Evolutionary conservation across 306 rosid species (phyloP).

Genomic region (Cicer pinnatifidum): DNA sequence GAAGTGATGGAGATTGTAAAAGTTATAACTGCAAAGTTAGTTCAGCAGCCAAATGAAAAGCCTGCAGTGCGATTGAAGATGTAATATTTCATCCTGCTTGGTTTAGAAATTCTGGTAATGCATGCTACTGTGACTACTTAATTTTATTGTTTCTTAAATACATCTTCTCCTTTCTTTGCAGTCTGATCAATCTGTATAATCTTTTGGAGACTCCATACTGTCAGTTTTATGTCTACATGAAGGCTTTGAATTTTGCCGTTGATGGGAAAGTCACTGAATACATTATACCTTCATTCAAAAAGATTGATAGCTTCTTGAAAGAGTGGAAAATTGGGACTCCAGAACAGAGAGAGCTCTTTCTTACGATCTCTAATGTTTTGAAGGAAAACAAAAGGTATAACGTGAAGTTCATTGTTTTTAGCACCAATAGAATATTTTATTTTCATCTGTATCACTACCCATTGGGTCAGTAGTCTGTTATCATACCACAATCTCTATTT

Average conservation of each 20-base stretch:
- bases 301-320: constrained; percentile 83
- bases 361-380: constrained; percentile 73
- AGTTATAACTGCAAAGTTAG: constrained; percentile 66
- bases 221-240: constrained; percentile 81
- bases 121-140: background rate
- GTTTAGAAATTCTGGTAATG: background rate
- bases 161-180: constrained; percentile 41
- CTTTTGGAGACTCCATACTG: constrained; percentile 75
- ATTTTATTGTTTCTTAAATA: constrained; percentile 8
- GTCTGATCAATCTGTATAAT: constrained; percentile 91
- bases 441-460: background rate
- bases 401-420: constrained; percentile 18
- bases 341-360: constrained; percentile 79
- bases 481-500: background rate
- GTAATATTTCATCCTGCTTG: constrained; percentile 50
- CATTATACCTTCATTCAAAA: constrained; percentile 73
- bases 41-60: constrained; percentile 78
- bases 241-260: constrained; percentile 67
- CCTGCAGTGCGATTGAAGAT: constrained; percentile 84
- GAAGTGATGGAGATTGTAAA: constrained; percentile 79
- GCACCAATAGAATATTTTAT: background rate
- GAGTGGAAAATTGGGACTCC: constrained; percentile 83
- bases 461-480: background rate
- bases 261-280: constrained; percentile 82
- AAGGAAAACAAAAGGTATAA: constrained; percentile 82